phyloP scores from a whole-genome alignment of 331 rosid genomes.

The Telfairia occidentalis region DNA sequence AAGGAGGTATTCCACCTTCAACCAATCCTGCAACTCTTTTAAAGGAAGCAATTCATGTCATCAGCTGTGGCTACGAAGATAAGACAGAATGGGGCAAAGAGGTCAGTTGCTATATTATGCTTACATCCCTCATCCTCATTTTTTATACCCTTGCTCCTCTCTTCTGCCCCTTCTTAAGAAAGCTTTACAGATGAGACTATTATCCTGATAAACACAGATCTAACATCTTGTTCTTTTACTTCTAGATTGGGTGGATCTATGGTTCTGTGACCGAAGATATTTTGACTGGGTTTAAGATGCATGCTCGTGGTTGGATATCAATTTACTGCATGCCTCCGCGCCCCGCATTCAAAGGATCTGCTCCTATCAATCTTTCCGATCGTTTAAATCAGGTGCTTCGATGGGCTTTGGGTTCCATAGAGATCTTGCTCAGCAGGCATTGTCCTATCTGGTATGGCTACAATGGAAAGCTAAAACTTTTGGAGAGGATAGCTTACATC shows the following conservation, averaged over 20 bases:
- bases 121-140: not conserved
- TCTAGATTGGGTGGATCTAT: constrained; percentile 99
- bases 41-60: constrained; percentile 97
- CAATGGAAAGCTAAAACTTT: constrained; percentile 60
- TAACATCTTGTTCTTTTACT: constrained; percentile 9
- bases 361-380: constrained; percentile 98
- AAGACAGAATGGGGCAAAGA: constrained; percentile 99
- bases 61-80: constrained; percentile 98
- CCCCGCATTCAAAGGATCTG: constrained; percentile 98
- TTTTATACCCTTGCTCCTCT: not conserved
- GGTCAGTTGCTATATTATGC: constrained; percentile 37
- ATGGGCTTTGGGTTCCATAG: constrained; percentile 99
- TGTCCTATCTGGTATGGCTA: constrained; percentile 99
- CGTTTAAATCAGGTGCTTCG: constrained; percentile 98
- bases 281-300: constrained; percentile 99
- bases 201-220: not conserved
- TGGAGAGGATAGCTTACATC: constrained; percentile 85
- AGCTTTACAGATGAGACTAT: not conserved
- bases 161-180: not conserved
- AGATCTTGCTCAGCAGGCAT: constrained; percentile 94
- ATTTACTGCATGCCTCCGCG: constrained; percentile 96
- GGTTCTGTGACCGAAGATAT: constrained; percentile 99
- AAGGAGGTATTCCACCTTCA: constrained; percentile 94
- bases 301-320: constrained; percentile 99
- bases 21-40: constrained; percentile 95